Base-by-base conservation (phyloP, 306 rosid species). In the Crataegus laevigata region DNA sequence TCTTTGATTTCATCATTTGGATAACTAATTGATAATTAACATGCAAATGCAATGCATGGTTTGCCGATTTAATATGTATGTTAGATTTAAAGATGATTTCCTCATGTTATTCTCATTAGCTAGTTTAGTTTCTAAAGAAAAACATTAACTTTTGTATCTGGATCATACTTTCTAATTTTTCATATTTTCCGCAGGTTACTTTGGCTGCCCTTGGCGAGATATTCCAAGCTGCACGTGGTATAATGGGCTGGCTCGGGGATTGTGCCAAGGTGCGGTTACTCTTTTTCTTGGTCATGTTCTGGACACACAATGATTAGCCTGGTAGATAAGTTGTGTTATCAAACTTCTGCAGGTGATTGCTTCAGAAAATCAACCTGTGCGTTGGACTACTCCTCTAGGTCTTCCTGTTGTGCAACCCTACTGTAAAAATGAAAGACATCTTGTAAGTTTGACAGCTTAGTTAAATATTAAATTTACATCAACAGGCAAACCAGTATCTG, bases 341-440 rank as follows among this genome's bases (percentile, higher is more conserved):
- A 70, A 83, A 68, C 38, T 81, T 69, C 36, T 77, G 62, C 83
- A 90, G 97, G 88, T 90, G 67, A 88, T 92, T 82, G 90, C 93
- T 74, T 77, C 80, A 66, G 93, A 90, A 78, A 92, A 92, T 84
- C 89, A 88, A 77, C 92, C 97, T 76, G 97, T 92, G 77, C 78
- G 83, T 58, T 92, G 97, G 93, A 92, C 89, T 62, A 90, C 97
- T 76, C 97, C 97, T 74, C 93, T 92, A 28, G 97, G 96, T 80
- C 96, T 92, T 82, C 97, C 97, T 78, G 92, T 92, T 55, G 84
- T 92, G 74, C 97, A 92, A 75, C 96, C 97, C 65, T 92, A 88
- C 85, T 85, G 82, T 79, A 90, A 80, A 88, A 84, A 78, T 79
- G 91, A 90, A 78, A 77, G 96, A 29, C 88, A 91, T 84, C 89